Evolutionary conservation across 176 grass and related monocot species (phyloP), one percentile per base, ranked within the genome.

Genomic region (Phragmites australis): DNA sequence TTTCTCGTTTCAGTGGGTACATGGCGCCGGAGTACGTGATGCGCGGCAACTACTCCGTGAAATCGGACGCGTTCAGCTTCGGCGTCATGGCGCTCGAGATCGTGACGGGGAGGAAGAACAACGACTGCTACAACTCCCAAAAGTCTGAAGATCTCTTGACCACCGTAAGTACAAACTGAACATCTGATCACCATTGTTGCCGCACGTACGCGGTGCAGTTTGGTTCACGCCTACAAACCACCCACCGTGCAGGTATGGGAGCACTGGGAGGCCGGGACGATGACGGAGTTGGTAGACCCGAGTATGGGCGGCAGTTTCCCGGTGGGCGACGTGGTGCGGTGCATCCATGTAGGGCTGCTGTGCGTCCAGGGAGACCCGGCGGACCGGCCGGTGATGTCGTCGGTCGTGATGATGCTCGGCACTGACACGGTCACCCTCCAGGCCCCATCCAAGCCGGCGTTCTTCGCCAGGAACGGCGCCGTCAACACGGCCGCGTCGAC

Each of bases 31-130:
- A 85, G 45, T 85, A 89, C 61, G 10, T 58, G 44, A 86, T 89
- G 76, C 79, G 85, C 2, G 88, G 84, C 16, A 75, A 82, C 65
- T 92, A 82, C 37, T 92, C 86, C 0, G 49, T 60, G 23, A 92
- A 92, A 26, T 92, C 86, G 1, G 86, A 92, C 6, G 79, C 39
- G 7, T 92, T 83, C 67, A 86, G 90, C 54, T 92, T 85, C 21
- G 90, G 86, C 32, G 83, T 92, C 15, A 79, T 89, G 47, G 68
- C 86, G 43, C 29, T 92, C 34, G 86, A 92, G 68, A 89, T 92
- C 67, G 18, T 88, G 48, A 92, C 87, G 7, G 79, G 86, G n/a
- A 80, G 42, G 78, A 89, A 65, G 51, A 86, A 86, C 67, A 68
- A 39, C 41, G 51, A 43, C 68, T 18, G n/a, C 32, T 62, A 9